These are phyloP conservation scores for Pseudogymnoascus sp. DNA, from an alignment of 2,329 filamentous ascomycete species.

Conservation along the genomic window DNA sequence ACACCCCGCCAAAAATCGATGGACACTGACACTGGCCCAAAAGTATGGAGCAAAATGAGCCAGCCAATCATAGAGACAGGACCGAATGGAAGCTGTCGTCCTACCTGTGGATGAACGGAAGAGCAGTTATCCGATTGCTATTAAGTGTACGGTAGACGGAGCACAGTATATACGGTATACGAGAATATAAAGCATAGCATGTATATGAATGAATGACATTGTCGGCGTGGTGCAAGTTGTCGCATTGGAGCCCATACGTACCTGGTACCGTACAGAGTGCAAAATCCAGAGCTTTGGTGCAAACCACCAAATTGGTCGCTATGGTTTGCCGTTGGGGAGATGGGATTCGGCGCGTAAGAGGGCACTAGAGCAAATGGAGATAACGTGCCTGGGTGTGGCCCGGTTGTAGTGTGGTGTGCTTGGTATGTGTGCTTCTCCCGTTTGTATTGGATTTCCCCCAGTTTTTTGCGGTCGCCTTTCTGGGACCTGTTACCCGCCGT, in stretches of 20 bases:
- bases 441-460: not conserved
- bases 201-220: not conserved
- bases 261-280: not conserved
- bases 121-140: not conserved
- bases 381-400: not conserved
- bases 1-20: not conserved
- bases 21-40: too few species aligned
- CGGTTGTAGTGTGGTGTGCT: not conserved
- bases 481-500: slow-evolving; percentile 5
- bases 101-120: not conserved
- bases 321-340: not conserved
- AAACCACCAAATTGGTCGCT: not conserved
- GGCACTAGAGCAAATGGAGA: not conserved
- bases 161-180: not conserved
- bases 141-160: not conserved
- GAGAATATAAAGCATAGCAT: not conserved
- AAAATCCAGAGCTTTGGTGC: not conserved
- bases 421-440: not conserved
- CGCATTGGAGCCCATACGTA: not conserved
- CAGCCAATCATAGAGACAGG: not conserved
- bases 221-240: not conserved
- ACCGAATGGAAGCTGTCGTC: not conserved
- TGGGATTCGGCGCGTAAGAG: not conserved
- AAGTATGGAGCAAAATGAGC: not conserved
- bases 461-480: not conserved